Evolutionary conservation across 306 rosid species (phyloP).

Genomic region (Vigna reflexopilosa): DNA sequence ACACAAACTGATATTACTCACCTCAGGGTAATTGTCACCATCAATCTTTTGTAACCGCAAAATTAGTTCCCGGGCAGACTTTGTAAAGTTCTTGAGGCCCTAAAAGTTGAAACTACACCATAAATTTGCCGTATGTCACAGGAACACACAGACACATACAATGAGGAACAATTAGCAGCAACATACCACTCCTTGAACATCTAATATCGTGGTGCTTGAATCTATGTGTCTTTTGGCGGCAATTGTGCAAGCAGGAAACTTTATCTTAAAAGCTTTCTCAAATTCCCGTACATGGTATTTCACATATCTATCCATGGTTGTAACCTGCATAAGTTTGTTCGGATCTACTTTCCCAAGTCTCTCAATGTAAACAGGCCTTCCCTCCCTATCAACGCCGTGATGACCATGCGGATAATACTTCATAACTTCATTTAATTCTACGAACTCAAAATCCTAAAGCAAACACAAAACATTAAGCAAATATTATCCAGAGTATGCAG

Average conservation of each 20-base stretch:
- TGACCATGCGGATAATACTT: constrained; percentile 90
- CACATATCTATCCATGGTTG: constrained; percentile 89
- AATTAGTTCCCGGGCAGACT: constrained; percentile 88
- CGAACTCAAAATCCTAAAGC: constrained; percentile 84
- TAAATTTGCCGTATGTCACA: constrained; percentile 2
- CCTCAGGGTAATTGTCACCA: constrained; percentile 98
- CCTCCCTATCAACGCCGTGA: constrained; percentile 98
- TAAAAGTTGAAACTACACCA: constrained; percentile 46
- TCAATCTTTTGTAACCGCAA: constrained; percentile 89
- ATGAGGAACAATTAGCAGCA: constrained; percentile 30
- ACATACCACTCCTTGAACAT: constrained; percentile 99
- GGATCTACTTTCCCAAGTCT: constrained; percentile 96
- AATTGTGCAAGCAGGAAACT: constrained; percentile 95
- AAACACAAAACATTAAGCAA: constrained; percentile 38
- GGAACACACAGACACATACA: constrained; percentile 14
- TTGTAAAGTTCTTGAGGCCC: constrained; percentile 95
- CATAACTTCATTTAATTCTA: constrained; percentile 75
- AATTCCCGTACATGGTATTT: constrained; percentile 90
- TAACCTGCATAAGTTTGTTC: constrained; percentile 90
- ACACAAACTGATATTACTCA: constrained; percentile 40
- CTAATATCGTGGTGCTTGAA: constrained; percentile 92
- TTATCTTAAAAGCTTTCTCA: constrained; percentile 83
- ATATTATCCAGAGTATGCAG: not conserved
- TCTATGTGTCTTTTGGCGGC: constrained; percentile 98
- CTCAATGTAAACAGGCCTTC: constrained; percentile 95